Percentiles rank a stretch among this genome's conserved stretches.
These are phyloP conservation scores for Sporothrix mexicana DNA, from an alignment of 2,329 filamentous ascomycete species.

Conservation along the genomic window DNA sequence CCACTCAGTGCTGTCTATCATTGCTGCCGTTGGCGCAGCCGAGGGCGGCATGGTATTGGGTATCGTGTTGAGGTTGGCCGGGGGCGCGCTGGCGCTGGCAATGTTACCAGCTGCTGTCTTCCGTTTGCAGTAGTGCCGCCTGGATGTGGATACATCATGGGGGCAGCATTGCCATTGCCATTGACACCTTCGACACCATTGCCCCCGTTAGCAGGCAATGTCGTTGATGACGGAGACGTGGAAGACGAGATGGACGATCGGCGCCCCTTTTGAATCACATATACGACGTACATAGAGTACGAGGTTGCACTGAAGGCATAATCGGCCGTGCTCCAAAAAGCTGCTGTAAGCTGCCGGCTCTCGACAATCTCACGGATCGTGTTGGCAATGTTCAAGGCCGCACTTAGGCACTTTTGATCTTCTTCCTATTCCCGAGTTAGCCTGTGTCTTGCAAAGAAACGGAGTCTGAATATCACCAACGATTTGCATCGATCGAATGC, in stretches of 20 bases:
- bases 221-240: conserved; percentile 27
- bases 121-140: background rate
- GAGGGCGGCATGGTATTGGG: background rate
- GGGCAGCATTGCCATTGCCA: background rate
- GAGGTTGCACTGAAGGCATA: conserved; percentile 53
- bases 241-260: conserved; percentile 30
- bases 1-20: conserved; percentile 21
- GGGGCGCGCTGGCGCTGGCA: background rate
- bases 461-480: background rate
- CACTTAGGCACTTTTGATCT: conserved; percentile 44
- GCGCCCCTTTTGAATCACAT: conserved; percentile 48
- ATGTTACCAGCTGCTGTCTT: background rate
- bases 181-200: background rate
- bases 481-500: conserved; percentile 15
- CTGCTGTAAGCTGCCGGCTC: conserved; percentile 47
- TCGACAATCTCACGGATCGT: conserved; percentile 49
- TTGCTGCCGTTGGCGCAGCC: background rate
- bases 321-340: conserved; percentile 52
- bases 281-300: conserved; percentile 54
- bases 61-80: background rate
- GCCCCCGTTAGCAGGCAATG: conserved; percentile 34
- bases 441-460: too few relatives aligned
- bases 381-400: conserved; percentile 48
- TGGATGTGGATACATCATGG: background rate
- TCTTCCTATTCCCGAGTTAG: conserved; percentile 3